Conservation (phyloP, 306 rosid genomes). For the Fragaria iinumae region DNA sequence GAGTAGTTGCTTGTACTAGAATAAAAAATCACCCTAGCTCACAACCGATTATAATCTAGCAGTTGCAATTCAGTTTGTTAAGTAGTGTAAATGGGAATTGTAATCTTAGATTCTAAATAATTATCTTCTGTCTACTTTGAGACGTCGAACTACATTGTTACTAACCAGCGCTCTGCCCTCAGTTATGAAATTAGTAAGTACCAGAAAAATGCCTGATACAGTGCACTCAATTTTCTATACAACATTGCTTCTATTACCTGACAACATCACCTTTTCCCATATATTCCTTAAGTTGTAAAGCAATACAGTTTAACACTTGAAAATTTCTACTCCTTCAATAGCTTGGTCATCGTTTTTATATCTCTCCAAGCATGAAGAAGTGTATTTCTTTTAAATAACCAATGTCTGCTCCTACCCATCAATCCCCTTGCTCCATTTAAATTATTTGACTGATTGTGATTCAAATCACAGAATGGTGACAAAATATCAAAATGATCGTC, state of each 20-base stretch:
- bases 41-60: background rate
- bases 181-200: background rate
- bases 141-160: background rate
- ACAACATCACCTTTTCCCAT: background rate
- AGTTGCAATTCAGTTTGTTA: background rate
- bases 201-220: background rate
- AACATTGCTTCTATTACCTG: background rate
- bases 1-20: background rate
- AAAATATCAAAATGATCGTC: slow-evolving; percentile 46
- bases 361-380: background rate
- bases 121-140: background rate
- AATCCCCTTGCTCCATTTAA: background rate
- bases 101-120: background rate
- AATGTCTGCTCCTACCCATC: background rate
- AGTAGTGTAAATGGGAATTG: background rate
- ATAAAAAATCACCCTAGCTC: background rate
- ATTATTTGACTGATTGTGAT: slow-evolving; percentile 11
- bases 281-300: background rate
- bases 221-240: background rate
- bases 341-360: background rate
- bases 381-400: background rate
- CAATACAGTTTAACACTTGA: background rate
- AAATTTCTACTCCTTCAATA: background rate
- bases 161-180: background rate
- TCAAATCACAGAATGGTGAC: slow-evolving; percentile 58